phyloP scores from a whole-genome alignment of 305 asterid species.

The Petunia hybrid region DNA sequence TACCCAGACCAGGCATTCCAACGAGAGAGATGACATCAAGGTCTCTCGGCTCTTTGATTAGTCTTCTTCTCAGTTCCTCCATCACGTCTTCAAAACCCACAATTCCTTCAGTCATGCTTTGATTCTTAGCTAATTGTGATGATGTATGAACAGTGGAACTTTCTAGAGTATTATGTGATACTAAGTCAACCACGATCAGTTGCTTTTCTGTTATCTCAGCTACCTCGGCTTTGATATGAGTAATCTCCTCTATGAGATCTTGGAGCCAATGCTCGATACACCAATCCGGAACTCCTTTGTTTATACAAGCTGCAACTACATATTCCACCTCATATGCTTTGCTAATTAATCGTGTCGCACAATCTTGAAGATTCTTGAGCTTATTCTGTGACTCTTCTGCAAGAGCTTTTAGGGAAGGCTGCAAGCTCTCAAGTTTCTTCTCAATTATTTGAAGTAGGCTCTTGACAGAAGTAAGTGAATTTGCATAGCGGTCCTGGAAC shows the following conservation, averaged over 20 bases:
- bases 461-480: background rate
- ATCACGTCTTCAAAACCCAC: conserved; percentile 14
- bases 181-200: background rate
- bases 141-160: conserved; percentile 25
- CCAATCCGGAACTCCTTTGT: background rate
- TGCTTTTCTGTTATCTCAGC: background rate
- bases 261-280: background rate
- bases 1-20: conserved; percentile 2
- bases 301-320: background rate
- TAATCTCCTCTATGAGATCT: conserved; percentile 27
- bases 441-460: no score
- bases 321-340: background rate
- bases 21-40: conserved; percentile 12
- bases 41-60: background rate
- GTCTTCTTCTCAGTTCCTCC: background rate
- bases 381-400: background rate
- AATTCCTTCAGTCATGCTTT: background rate
- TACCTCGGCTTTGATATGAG: background rate
- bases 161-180: background rate
- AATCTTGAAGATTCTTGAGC: background rate
- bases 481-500: background rate
- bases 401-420: background rate
- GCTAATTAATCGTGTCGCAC: background rate
- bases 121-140: background rate
- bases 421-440: no score